Percentiles rank a stretch among this genome's conserved stretches.
Conservation (phyloP, 805 yeast genomes). For the Kodamaea leandrae region DNA sequence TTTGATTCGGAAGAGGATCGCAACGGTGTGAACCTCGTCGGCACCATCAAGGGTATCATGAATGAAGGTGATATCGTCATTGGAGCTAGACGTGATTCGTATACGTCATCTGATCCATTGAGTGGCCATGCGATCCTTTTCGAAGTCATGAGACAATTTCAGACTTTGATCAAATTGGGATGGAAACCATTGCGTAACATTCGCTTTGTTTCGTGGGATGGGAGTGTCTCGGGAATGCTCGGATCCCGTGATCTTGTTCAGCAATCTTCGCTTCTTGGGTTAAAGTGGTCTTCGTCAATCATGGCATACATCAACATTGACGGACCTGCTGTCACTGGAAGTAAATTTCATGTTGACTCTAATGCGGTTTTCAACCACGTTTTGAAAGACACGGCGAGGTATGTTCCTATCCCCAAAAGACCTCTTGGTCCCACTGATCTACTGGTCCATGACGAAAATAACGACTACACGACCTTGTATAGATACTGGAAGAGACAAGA, state of each 20-base stretch:
- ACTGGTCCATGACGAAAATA: slow-evolving; percentile 17
- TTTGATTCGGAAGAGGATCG: slow-evolving; percentile 5
- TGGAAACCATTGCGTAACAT: slow-evolving; percentile 44
- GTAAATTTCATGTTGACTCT: slow-evolving; percentile 32
- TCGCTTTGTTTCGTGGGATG: slow-evolving; percentile 43
- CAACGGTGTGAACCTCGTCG: slow-evolving; percentile 30
- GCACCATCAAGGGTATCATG: slow-evolving; percentile 34
- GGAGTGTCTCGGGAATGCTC: slow-evolving; percentile 30
- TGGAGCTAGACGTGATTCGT: slow-evolving; percentile 40
- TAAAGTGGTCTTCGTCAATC: slow-evolving; percentile 18
- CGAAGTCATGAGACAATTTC: slow-evolving; percentile 37
- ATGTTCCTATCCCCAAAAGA: slow-evolving; percentile 31
- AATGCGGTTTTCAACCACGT: slow-evolving; percentile 37
- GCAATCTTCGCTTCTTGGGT: slow-evolving; percentile 17
- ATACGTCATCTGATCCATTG: slow-evolving; percentile 35
- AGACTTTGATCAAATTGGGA: slow-evolving; percentile 30
- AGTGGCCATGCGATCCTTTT: slow-evolving; percentile 40
- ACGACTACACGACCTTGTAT: slow-evolving; percentile 27
- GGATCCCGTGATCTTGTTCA: slow-evolving; percentile 28
- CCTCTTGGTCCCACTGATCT: slow-evolving; percentile 5
- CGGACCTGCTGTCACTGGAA: slow-evolving; percentile 37
- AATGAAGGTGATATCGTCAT: slow-evolving; percentile 40
- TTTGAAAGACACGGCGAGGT: slow-evolving; percentile 8
- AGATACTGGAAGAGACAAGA: slow-evolving; percentile 37
- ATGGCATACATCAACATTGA: slow-evolving; percentile 40